phyloP scores from a whole-genome alignment of 1,284 basidiomycete species.

The Takashimella koratensis region DNA sequence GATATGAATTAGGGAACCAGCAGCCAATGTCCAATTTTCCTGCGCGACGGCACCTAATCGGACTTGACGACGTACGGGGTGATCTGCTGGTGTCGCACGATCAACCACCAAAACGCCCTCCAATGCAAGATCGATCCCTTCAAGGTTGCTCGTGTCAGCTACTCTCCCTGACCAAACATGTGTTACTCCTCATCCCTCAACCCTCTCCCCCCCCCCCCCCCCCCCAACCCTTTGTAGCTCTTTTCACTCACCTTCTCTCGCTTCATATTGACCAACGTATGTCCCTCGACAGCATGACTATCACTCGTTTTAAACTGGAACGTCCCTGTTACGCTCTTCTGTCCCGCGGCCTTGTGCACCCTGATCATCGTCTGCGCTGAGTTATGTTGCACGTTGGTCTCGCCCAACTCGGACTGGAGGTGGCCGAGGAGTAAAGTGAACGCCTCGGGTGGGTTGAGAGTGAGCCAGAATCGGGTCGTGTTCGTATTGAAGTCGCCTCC shows the following conservation, averaged over 20 bases:
- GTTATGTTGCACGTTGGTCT: constrained; percentile 21
- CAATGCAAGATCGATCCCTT: constrained; percentile 46
- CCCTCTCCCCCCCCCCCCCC: no score
- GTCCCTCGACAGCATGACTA: constrained; percentile 29
- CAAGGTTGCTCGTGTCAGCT: no score
- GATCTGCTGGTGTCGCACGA: constrained; percentile 33
- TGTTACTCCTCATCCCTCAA: neutral
- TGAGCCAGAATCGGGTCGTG: constrained; percentile 47
- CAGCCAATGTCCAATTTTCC: no score
- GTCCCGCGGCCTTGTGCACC: constrained; percentile 38
- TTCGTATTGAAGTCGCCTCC: constrained; percentile 37
- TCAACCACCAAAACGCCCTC: constrained; percentile 46
- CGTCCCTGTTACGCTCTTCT: constrained; percentile 31
- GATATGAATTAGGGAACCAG: no score
- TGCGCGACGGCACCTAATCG: no score
- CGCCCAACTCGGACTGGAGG: constrained; percentile 18
- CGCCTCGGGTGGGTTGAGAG: constrained; percentile 23
- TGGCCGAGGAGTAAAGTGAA: constrained; percentile 26
- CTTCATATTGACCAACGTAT: constrained; percentile 38
- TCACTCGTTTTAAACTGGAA: constrained; percentile 31
- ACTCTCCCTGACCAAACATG: no score
- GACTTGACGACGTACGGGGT: constrained; percentile 38
- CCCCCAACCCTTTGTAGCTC: no score
- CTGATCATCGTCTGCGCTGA: constrained; percentile 12
- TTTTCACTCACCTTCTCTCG: constrained; percentile 37